Evolutionary conservation across 2,329 filamentous ascomycete genomes (phyloP).

Genomic region (Colletotrichum sp.): DNA sequence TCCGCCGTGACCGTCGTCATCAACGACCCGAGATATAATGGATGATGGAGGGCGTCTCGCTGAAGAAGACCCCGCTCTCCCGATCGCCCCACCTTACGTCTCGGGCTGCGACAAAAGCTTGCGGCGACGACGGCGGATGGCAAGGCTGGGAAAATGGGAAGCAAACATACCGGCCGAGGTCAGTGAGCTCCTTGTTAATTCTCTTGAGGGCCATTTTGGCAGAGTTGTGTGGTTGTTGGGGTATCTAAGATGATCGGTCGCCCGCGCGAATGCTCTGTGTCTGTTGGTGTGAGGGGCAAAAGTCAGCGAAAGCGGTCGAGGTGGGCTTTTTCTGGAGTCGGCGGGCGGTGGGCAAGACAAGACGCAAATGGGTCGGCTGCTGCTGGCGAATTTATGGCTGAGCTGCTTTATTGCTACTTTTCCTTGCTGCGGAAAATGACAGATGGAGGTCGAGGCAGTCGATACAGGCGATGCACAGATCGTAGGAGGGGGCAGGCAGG

Average conservation of each 20-base stretch:
- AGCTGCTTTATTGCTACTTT: neutral
- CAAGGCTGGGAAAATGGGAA: constrained; percentile 13
- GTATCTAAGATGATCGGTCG: constrained; percentile 24
- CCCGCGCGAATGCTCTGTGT: constrained; percentile 16
- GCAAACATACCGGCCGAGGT: constrained; percentile 77
- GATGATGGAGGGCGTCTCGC: constrained; percentile 8
- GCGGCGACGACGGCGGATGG: neutral
- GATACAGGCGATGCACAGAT: neutral
- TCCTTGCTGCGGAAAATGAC: neutral
- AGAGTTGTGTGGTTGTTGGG: constrained; percentile 26
- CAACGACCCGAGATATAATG: neutral
- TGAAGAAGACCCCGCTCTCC: constrained; percentile 39
- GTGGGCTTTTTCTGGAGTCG: constrained; percentile 16
- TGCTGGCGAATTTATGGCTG: neutral
- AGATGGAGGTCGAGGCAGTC: neutral
- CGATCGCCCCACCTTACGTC: constrained; percentile 39
- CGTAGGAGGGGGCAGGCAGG: neutral
- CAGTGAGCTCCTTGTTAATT: constrained; percentile 93
- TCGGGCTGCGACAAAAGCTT: constrained; percentile 28
- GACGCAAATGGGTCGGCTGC: neutral
- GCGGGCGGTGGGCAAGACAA: neutral
- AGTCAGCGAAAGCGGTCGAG: constrained; percentile 22
- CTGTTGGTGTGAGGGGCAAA: constrained; percentile 23
- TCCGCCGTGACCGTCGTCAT: neutral
- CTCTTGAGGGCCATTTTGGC: constrained; percentile 83